Base-by-base conservation (phyloP, 2,329 filamentous ascomycete genomes). In the Hymenoscyphus repandus region DNA sequence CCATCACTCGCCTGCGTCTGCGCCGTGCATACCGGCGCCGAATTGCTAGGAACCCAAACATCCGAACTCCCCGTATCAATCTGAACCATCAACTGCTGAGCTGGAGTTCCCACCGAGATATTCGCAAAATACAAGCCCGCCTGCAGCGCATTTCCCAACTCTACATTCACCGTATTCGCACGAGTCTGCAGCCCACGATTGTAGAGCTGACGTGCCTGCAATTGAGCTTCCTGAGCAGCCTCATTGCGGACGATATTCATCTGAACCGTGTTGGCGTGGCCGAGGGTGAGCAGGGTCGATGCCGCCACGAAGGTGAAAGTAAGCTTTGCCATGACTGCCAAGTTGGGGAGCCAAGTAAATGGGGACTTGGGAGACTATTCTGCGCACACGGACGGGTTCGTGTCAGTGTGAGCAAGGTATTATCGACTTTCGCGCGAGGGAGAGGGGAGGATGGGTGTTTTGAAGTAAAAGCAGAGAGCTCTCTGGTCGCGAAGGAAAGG, bases 51-150 rank as follows among this genome's bases (percentile, higher is more conserved):
- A 5, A 83, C 69, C 80, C 81, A 85, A 3, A 80, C 75, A 62
- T 85, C 82, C 56, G 77, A 81, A 64, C 78, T 82, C 27, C 81
- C 82, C 2, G 81, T 85, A 65, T 85, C 81, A 55, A 84, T 72
- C 47, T 79, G 70, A 58, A 85, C 70, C 47, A 66, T 71, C 45
- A 83, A 64, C 2, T 66, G 64, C 65, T 85, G 81, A 0, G 71
- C 68, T 0, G 82, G 82, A 0, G 79, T 82, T 45, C 82, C 82
- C 38, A 85, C 66, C n/a, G 69, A 68, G 38, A 85, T 72, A 45
- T 79, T 72, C 37, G 76, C 74, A 49, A 55, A 60, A 42, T 66
- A 66, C 12, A 76, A 74, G 32, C 76, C 78, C 41, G 72, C 74
- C 0, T 72, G 74, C 53, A 79, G 60, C 55, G 79, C 79, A 66